phyloP scores from a whole-genome alignment of 768 basidiomycete genomes.

The Ramaria sp. region DNA sequence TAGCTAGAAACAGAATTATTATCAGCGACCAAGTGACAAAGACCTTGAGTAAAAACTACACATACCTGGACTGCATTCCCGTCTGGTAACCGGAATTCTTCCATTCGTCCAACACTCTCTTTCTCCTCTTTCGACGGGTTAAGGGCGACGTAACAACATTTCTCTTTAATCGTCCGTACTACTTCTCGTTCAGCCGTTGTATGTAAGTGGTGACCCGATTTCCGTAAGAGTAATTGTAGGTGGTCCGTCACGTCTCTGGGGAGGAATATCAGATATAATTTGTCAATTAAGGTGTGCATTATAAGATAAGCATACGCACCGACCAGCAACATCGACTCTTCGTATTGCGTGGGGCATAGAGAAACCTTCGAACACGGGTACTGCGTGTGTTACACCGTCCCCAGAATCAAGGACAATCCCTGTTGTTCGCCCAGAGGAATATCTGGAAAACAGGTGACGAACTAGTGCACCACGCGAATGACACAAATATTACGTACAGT shows the following conservation, averaged over 20 bases:
- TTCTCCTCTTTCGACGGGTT: slow-evolving; percentile 96
- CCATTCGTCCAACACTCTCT: slow-evolving; percentile 61
- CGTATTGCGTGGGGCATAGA: slow-evolving; percentile 98
- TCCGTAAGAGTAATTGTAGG: slow-evolving; percentile 86
- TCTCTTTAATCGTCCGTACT: slow-evolving; percentile 96
- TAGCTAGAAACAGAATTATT: slow-evolving; percentile 40
- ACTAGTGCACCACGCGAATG: too few relatives aligned
- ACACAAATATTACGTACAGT: slow-evolving; percentile 49
- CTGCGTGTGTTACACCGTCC: slow-evolving; percentile 97
- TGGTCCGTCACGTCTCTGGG: slow-evolving; percentile 91
- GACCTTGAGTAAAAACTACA: slow-evolving; percentile 14
- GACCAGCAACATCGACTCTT: slow-evolving; percentile 91
- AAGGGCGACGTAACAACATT: slow-evolving; percentile 89
- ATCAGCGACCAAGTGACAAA: not conserved
- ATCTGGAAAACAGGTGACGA: slow-evolving; percentile 38
- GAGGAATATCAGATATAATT: not conserved
- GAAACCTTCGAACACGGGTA: slow-evolving; percentile 98
- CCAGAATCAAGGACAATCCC: slow-evolving; percentile 99
- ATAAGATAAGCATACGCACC: slow-evolving; percentile 36
- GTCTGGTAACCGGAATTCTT: slow-evolving; percentile 91
- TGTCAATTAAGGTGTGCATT: not conserved
- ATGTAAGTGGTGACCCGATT: slow-evolving; percentile 89
- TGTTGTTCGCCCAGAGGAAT: slow-evolving; percentile 95
- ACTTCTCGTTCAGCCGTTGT: slow-evolving; percentile 97
- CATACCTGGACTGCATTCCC: slow-evolving; percentile 85